Evolutionary conservation across 495 filamentous ascomycete genomes (phyloP).

Genomic region (Neurospora hispaniola): DNA sequence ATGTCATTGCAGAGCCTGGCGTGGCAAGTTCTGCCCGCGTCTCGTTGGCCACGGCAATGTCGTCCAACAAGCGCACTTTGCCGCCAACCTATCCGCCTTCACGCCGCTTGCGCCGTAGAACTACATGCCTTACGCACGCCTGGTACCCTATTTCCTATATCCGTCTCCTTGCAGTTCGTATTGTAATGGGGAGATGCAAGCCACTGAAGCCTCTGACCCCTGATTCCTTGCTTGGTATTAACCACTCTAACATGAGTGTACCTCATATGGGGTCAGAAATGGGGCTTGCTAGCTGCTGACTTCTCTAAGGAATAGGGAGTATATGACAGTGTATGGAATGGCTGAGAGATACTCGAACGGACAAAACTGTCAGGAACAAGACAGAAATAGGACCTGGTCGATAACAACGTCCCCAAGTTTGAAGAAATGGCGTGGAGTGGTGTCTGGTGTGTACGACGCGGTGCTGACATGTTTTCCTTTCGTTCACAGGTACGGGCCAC

Average conservation of each 20-base stretch:
- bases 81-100: background rate
- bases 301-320: background rate
- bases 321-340: background rate
- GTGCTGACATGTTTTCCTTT: background rate
- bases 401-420: background rate
- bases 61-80: background rate
- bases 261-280: background rate
- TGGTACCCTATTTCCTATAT: background rate
- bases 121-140: background rate
- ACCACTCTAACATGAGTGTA: background rate
- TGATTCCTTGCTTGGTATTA: background rate
- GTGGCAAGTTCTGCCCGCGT: background rate
- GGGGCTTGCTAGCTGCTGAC: background rate
- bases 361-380: background rate
- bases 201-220: background rate
- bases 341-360: background rate
- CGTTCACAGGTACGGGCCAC: background rate
- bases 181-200: background rate
- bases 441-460: background rate
- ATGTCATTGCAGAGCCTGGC: too few relatives aligned
- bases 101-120: background rate
- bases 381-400: background rate
- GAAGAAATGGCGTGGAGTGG: background rate
- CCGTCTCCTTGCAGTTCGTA: background rate
- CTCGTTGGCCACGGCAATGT: background rate